A percentile compares a stretch with the other conserved stretches of the same genome.
These are phyloP conservation scores for Dendryphion nanum DNA, from an alignment of 2,329 filamentous ascomycete genomes.

Conservation along the genomic window DNA sequence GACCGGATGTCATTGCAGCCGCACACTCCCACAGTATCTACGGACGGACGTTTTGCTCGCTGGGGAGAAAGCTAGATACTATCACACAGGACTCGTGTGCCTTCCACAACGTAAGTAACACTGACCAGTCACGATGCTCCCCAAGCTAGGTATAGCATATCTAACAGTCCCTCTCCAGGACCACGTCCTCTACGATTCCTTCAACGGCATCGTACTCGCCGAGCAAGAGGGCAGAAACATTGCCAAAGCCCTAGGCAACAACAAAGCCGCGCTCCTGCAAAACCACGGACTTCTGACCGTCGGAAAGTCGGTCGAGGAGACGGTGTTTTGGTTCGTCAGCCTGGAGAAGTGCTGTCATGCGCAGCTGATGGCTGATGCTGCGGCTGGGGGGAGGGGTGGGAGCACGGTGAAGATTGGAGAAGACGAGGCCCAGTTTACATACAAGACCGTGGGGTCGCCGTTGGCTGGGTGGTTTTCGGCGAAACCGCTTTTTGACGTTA, in stretches of 20 bases:
- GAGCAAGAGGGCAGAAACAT: constrained; percentile 55
- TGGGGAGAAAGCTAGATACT: constrained; percentile 60
- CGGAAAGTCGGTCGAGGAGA: constrained; percentile 50
- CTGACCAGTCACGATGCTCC: constrained; percentile 5
- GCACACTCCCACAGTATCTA: constrained; percentile 60
- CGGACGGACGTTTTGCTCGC: constrained; percentile 61
- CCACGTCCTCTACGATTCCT: constrained; percentile 52
- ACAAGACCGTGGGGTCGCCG: constrained; percentile 62
- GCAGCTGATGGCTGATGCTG: constrained; percentile 54
- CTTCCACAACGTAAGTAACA: constrained; percentile 54
- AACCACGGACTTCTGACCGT: constrained; percentile 56
- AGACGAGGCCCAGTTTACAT: constrained; percentile 67
- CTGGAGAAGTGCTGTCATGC: constrained; percentile 55
- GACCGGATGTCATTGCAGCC: constrained; percentile 59
- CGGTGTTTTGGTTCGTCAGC: constrained; percentile 55
- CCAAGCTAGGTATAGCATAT: background rate
- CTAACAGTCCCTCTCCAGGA: no score
- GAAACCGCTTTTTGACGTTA: constrained; percentile 69
- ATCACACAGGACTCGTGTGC: constrained; percentile 58
- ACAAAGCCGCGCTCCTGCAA: constrained; percentile 53
- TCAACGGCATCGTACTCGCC: constrained; percentile 54
- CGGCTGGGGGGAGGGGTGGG: constrained; percentile 60
- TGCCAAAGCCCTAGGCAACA: constrained; percentile 47
- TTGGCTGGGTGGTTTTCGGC: constrained; percentile 68
- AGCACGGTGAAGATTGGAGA: constrained; percentile 66